Conservation (phyloP, 805 yeast genomes). For the Pichia occidentalis region DNA sequence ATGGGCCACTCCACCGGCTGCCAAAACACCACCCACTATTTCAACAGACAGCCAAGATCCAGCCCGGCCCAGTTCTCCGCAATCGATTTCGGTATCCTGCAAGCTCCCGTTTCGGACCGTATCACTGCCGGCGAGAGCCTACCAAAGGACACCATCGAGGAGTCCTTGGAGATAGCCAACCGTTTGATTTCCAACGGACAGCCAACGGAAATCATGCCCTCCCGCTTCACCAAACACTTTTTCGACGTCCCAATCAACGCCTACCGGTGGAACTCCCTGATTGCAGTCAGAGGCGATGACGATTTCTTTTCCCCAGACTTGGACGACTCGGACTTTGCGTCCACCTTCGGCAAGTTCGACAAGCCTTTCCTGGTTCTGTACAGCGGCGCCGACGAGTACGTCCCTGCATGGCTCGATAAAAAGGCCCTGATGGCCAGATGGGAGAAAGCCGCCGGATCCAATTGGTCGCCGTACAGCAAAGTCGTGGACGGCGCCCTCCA, state of each 20-base stretch:
- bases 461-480: constrained; percentile 51
- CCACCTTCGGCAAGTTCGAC: constrained; percentile 52
- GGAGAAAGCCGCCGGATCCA: constrained; percentile 35
- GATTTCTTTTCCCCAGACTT: constrained; percentile 64
- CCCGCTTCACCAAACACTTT: constrained; percentile 37
- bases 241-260: constrained; percentile 60
- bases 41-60: constrained; percentile 32
- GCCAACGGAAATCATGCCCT: constrained; percentile 44
- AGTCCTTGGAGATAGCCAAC: constrained; percentile 28
- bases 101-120: constrained; percentile 71
- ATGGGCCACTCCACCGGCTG: constrained; percentile 87
- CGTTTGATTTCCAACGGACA: constrained; percentile 38
- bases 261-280: constrained; percentile 63
- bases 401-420: constrained; percentile 47
- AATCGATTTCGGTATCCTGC: constrained; percentile 57
- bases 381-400: constrained; percentile 61
- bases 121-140: constrained; percentile 32
- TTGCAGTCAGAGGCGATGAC: constrained; percentile 60
- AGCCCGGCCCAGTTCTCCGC: constrained; percentile 6
- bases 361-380: constrained; percentile 46
- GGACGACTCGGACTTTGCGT: constrained; percentile 32
- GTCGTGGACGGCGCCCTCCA: constrained; percentile 56
- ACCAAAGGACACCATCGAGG: constrained; percentile 17
- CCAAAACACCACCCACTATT: constrained; percentile 65
- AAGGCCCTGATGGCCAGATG: constrained; percentile 42